Evolutionary conservation across 73 alveolate species (phyloP).

Genomic region (Urostyla sp.): DNA sequence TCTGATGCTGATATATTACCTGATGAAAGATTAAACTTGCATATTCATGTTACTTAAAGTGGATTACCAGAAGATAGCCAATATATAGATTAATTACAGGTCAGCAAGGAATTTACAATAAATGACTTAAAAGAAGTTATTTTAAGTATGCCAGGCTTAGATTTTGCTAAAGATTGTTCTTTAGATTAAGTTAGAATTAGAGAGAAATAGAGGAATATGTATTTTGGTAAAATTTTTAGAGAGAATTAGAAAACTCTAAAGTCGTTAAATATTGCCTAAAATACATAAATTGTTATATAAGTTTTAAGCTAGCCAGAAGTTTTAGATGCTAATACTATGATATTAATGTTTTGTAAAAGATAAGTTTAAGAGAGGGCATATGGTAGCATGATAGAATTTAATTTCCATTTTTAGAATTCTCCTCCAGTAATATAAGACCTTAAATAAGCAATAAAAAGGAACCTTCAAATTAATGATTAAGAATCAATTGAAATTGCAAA

Average conservation of each 20-base stretch:
- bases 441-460: background rate
- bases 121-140: slow-evolving; percentile 63
- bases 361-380: slow-evolving; percentile 46
- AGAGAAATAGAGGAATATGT: slow-evolving; percentile 57
- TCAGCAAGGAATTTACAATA: slow-evolving; percentile 55
- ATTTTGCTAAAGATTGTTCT: slow-evolving; percentile 1
- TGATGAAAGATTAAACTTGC: slow-evolving; percentile 55
- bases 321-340: slow-evolving; percentile 34
- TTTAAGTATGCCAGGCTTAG: slow-evolving; percentile 54
- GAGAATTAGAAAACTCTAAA: slow-evolving; percentile 66
- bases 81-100: slow-evolving; percentile 44
- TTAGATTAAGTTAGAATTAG: slow-evolving; percentile 65
- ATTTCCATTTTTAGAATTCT: slow-evolving; percentile 5
- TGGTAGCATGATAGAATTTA: slow-evolving; percentile 11
- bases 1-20: slow-evolving; percentile 43
- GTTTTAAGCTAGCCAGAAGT: slow-evolving; percentile 56
- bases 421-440: slow-evolving; percentile 47
- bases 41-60: slow-evolving; percentile 55
- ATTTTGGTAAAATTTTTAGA: slow-evolving; percentile 72
- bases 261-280: slow-evolving; percentile 48
- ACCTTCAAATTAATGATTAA: background rate
- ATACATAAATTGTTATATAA: slow-evolving; percentile 46
- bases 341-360: slow-evolving; percentile 55
- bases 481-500: slow-evolving; percentile 46
- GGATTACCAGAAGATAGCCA: slow-evolving; percentile 67